A percentile compares a stretch with the other conserved stretches of the same genome.
phyloP scores from a whole-genome alignment of 768 basidiomycete species.

The Tylopilus vinaceipallidus region DNA sequence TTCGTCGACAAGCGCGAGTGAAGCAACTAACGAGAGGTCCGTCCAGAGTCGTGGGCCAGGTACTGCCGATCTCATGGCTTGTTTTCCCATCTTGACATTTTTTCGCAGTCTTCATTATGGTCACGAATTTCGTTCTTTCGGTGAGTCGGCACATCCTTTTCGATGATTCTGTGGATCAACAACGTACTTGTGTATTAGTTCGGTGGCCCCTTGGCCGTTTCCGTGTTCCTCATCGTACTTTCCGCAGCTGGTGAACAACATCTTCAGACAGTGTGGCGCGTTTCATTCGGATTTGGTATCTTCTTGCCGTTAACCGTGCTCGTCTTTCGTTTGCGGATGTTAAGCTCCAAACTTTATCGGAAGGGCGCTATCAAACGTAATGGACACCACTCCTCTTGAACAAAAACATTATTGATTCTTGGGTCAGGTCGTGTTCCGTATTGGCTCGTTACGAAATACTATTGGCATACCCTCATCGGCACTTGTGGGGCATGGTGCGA shows the following conservation, averaged over 20 bases:
- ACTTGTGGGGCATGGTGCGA: constrained; percentile 69
- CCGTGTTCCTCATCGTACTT: constrained; percentile 65
- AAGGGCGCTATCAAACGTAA: constrained; percentile 64
- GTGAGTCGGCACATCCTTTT: constrained; percentile 34
- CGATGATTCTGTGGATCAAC: not conserved
- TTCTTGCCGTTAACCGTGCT: constrained; percentile 65
- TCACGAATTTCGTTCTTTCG: constrained; percentile 68
- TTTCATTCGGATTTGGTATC: constrained; percentile 64
- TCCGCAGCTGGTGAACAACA: constrained; percentile 63
- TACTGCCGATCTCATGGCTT: constrained; percentile 21
- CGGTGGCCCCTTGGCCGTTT: constrained; percentile 64
- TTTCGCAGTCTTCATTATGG: constrained; percentile 63
- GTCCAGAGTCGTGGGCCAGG: constrained; percentile 58
- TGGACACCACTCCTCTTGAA: constrained; percentile 4
- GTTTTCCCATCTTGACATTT: not conserved
- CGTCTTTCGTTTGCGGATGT: constrained; percentile 70
- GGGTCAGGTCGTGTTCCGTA: constrained; percentile 57
- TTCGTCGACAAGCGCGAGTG: constrained; percentile 64
- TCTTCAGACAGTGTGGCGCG: constrained; percentile 64
- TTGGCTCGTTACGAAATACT: constrained; percentile 52
- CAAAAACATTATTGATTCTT: constrained; percentile 1
- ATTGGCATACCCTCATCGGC: constrained; percentile 69
- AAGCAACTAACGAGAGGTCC: constrained; percentile 72
- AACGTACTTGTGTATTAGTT: constrained; percentile 38
- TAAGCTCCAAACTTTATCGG: constrained; percentile 62